A percentile compares a stretch with the other conserved stretches of the same genome.
These are phyloP conservation scores for Neoarthrinium moseri DNA, from an alignment of 2,329 filamentous ascomycete species.

Conservation along the genomic window DNA sequence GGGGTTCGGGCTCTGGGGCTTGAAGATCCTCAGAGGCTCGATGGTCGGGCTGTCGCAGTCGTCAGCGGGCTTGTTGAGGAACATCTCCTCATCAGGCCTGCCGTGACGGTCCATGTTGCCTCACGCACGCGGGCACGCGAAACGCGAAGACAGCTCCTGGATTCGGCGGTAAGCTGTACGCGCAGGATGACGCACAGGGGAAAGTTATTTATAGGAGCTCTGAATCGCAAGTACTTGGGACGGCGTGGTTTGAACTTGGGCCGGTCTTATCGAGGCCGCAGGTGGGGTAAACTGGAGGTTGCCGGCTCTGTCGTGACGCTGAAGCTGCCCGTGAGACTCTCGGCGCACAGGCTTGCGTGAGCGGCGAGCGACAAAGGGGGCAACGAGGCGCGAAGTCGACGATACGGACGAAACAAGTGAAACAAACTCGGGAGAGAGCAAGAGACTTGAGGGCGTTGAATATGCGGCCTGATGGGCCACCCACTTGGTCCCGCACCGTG, in stretches of 20 bases:
- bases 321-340: constrained; percentile 13
- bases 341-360: neutral
- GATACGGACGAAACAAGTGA: constrained; percentile 15
- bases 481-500: constrained; percentile 15
- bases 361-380: neutral
- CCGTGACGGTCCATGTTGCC: constrained; percentile 58
- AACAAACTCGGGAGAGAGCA: constrained; percentile 18
- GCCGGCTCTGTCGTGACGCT: constrained; percentile 8
- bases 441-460: constrained; percentile 18
- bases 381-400: neutral
- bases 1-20: constrained; percentile 67
- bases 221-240: constrained; percentile 13
- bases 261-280: constrained; percentile 22
- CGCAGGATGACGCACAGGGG: constrained; percentile 1
- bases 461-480: constrained; percentile 24
- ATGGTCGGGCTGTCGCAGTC: constrained; percentile 72
- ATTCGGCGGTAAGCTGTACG: constrained; percentile 9
- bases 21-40: constrained; percentile 82
- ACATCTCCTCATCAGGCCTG: constrained; percentile 78
- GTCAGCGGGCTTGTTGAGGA: constrained; percentile 62
- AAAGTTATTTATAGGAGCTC: constrained; percentile 24
- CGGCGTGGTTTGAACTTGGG: constrained; percentile 11
- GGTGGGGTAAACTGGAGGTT: constrained; percentile 28
- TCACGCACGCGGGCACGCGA: constrained; percentile 21
- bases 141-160: constrained; percentile 10